Percentiles rank a stretch among this genome's conserved stretches.
Evolutionary conservation across 108 stramenopile genomes (phyloP).

Genomic region (Fragilariopsis cylindrus): DNA sequence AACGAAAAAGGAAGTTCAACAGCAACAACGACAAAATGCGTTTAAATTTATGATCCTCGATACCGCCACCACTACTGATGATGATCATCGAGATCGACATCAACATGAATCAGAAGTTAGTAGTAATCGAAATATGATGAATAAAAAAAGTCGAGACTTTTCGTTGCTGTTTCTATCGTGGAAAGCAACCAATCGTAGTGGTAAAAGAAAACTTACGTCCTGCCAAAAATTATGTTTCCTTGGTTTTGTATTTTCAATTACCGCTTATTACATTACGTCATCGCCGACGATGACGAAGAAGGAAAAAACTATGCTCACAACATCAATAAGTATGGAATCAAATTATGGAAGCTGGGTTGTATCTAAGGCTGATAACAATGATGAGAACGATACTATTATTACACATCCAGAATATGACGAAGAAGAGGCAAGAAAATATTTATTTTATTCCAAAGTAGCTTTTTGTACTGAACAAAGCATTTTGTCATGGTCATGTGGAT

Average conservation of each 20-base stretch:
- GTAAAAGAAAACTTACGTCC: too few relatives aligned
- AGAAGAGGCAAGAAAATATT: background rate
- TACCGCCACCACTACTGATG: too few relatives aligned
- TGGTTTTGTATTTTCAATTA: background rate
- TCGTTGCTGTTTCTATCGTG: too few relatives aligned
- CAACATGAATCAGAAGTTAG: too few relatives aligned
- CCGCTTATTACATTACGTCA: background rate
- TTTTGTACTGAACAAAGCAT: conserved; percentile 10
- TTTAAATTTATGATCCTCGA: too few relatives aligned
- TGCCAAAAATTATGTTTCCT: background rate
- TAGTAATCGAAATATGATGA: too few relatives aligned
- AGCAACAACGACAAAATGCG: too few relatives aligned
- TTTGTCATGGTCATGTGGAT: conserved; percentile 9
- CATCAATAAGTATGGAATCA: background rate
- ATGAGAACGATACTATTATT: background rate
- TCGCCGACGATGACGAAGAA: background rate
- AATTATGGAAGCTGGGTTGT: too few relatives aligned
- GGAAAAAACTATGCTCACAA: background rate
- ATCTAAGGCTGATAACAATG: background rate
- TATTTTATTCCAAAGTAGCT: conserved; percentile 15
- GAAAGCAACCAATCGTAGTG: too few relatives aligned
- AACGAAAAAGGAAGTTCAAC: too few relatives aligned
- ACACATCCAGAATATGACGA: background rate
- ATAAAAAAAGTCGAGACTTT: too few relatives aligned
- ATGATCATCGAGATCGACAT: too few relatives aligned